Conservation (phyloP, 2,329 filamentous ascomycete species). For the Botryotinia calthae region DNA sequence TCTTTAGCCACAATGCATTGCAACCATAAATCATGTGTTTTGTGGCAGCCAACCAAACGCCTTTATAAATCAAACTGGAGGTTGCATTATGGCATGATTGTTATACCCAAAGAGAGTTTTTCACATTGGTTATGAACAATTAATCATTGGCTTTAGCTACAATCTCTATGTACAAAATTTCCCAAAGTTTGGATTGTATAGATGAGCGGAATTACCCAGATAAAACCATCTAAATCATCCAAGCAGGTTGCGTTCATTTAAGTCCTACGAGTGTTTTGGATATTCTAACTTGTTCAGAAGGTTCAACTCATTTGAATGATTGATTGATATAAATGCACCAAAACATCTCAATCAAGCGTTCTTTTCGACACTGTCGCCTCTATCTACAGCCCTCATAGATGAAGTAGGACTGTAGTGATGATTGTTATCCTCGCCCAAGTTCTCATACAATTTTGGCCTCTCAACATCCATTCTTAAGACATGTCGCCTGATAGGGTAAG, state of each 20-base stretch:
- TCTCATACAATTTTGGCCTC: not conserved
- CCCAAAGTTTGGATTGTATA: not conserved
- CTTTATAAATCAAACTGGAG: not conserved
- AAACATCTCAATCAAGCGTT: not conserved
- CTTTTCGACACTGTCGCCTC: not conserved
- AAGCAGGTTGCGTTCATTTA: not conserved
- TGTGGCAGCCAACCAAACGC: not conserved
- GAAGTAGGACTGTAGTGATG: not conserved
- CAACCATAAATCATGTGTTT: not conserved
- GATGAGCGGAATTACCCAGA: not conserved
- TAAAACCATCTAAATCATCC: not conserved
- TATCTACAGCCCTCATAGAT: not conserved
- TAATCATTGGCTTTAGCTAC: not conserved
- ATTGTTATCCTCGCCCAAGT: not conserved
- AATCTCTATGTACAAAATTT: not conserved
- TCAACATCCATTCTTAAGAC: slow-evolving; percentile 9
- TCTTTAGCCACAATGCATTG: not conserved
- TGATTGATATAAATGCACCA: not conserved
- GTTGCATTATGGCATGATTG: not conserved
- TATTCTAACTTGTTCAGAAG: not conserved
- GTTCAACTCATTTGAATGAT: not conserved
- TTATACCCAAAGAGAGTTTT: too few species aligned
- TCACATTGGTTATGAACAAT: not conserved
- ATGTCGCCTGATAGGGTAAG: slow-evolving; percentile 14
- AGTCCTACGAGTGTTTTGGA: not conserved